Conservation (phyloP, 1,284 basidiomycete genomes). For the Cystobasidiaceae sp. region DNA sequence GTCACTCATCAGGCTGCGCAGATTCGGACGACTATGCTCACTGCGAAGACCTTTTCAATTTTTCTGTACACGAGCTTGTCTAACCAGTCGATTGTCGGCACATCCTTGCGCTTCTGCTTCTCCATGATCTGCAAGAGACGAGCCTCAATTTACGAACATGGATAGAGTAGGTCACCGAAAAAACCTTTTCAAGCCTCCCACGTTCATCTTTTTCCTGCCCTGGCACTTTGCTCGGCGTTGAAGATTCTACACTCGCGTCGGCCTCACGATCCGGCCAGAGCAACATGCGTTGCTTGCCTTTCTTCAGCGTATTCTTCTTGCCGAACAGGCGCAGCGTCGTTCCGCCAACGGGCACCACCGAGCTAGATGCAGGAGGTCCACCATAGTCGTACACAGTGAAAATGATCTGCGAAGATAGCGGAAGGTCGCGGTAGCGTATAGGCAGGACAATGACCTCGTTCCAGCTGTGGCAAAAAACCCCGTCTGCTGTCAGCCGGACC, state of each 20-base stretch:
- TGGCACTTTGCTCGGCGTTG: slow-evolving; percentile 78
- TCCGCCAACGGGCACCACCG: slow-evolving; percentile 64
- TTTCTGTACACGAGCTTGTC: slow-evolving; percentile 87
- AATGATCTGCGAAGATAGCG: slow-evolving; percentile 76
- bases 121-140: slow-evolving; percentile 71
- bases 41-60: slow-evolving; percentile 87
- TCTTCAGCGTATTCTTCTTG: slow-evolving; percentile 81
- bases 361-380: slow-evolving; percentile 59
- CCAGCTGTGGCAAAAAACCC: slow-evolving; percentile 60
- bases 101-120: slow-evolving; percentile 88
- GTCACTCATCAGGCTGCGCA: neutral
- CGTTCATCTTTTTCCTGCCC: slow-evolving; percentile 68
- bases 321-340: slow-evolving; percentile 85
- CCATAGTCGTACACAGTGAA: slow-evolving; percentile 94
- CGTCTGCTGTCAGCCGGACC: neutral
- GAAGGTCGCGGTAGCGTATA: slow-evolving; percentile 83
- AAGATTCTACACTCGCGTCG: slow-evolving; percentile 72
- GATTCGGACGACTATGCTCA: slow-evolving; percentile 48
- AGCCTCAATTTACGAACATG: neutral
- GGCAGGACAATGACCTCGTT: slow-evolving; percentile 90
- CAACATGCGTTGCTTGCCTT: slow-evolving; percentile 82
- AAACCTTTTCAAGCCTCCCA: slow-evolving; percentile 86
- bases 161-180: neutral
- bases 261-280: slow-evolving; percentile 78
- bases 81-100: slow-evolving; percentile 92